These are phyloP conservation scores for Musa schizocarpa DNA, from an alignment of 176 grass and related monocot genomes.

Conservation along the genomic window DNA sequence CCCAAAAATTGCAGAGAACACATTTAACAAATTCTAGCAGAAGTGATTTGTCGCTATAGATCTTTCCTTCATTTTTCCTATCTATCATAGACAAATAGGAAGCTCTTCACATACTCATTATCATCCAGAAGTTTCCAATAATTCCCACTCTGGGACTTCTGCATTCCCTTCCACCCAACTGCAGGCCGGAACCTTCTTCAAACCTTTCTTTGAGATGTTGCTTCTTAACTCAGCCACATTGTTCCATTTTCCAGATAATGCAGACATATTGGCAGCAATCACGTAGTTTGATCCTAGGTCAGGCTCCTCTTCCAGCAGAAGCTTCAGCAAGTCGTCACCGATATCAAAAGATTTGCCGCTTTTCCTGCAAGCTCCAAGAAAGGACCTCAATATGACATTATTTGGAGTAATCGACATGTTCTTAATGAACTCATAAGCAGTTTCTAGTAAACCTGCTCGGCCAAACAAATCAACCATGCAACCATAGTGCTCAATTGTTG, in stretches of 20 bases:
- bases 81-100: neutral
- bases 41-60: neutral
- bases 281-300: conserved; percentile 24
- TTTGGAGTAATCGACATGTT: conserved; percentile 18
- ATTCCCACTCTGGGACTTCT: neutral
- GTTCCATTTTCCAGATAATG: conserved; percentile 20
- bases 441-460: conserved; percentile 18
- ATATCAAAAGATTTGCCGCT: conserved; percentile 4
- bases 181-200: conserved; percentile 22
- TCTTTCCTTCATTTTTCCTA: neutral
- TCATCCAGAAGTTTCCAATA: neutral
- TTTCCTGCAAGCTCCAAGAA: conserved; percentile 18
- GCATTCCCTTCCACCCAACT: conserved; percentile 19
- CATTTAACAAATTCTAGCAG: too few relatives aligned
- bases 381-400: conserved; percentile 23
- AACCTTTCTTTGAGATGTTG: conserved; percentile 18
- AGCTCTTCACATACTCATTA: neutral
- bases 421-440: conserved; percentile 22
- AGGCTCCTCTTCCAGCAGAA: conserved; percentile 20
- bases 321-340: conserved; percentile 6
- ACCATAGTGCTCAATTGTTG: conserved; percentile 22
- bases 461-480: conserved; percentile 28
- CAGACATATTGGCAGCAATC: conserved; percentile 18
- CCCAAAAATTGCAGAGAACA: too few relatives aligned
- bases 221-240: conserved; percentile 13